Percentiles rank a stretch among this genome's conserved stretches.
Evolutionary conservation across 163 green algal genomes (phyloP).

Genomic region (Prototheca wickerhamii): DNA sequence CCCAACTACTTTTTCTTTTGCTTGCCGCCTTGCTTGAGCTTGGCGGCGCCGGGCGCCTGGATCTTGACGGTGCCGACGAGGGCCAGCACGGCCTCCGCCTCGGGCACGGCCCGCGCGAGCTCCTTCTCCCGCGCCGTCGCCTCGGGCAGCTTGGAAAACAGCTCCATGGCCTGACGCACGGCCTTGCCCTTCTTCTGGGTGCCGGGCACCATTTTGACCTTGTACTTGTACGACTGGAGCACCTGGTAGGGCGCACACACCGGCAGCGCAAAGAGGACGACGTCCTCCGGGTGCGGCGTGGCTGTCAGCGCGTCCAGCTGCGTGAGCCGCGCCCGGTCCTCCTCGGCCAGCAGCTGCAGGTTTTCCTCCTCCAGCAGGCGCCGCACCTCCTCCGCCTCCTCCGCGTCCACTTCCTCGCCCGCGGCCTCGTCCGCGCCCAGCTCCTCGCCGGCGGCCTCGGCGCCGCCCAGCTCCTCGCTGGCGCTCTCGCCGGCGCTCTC

Average conservation of each 20-base stretch:
- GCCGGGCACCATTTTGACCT: conserved; percentile 76
- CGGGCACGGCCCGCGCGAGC: conserved; percentile 58
- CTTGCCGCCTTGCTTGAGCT: conserved; percentile 62
- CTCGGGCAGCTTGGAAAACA: conserved; percentile 34
- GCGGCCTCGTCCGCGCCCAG: conserved; percentile 10
- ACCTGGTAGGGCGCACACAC: conserved; percentile 78
- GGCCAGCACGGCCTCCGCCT: conserved; percentile 68
- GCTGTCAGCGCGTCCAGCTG: conserved; percentile 76
- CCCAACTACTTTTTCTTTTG: conserved; percentile 33
- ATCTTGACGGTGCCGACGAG: conserved; percentile 83
- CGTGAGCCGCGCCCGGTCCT: conserved; percentile 48
- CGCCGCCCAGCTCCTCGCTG: conserved; percentile 1
- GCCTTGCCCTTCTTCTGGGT: conserved; percentile 81
- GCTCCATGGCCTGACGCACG: conserved; percentile 46
- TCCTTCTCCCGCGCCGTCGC: conserved; percentile 42
- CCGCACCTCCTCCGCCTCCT: conserved; percentile 28
- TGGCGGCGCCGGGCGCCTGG: conserved; percentile 44
- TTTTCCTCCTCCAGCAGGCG: conserved; percentile 53
- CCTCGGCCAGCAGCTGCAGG: conserved; percentile 41
- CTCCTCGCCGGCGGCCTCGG: background rate
- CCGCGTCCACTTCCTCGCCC: conserved; percentile 6
- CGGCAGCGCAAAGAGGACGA: conserved; percentile 78
- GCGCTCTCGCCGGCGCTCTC: conserved; percentile 5
- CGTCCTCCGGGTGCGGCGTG: conserved; percentile 54
- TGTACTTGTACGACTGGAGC: conserved; percentile 69